phyloP scores from a whole-genome alignment of 225 moss, liverwort and hornwort species.

The Takakia lepidozioides region DNA sequence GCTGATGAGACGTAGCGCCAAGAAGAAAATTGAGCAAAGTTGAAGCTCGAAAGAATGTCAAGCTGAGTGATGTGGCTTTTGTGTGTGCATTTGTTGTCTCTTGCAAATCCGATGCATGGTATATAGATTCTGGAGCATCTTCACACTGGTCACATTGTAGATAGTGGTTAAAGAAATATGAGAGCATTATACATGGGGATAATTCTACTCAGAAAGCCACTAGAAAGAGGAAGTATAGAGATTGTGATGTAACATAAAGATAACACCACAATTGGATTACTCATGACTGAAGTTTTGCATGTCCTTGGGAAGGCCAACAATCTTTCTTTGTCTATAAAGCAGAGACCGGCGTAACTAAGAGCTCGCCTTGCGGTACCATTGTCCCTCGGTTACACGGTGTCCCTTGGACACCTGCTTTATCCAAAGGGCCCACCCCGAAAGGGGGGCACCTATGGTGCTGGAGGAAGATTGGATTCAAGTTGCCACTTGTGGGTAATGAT shows the following conservation, averaged over 20 bases:
- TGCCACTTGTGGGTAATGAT: too few species aligned
- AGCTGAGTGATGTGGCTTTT: not conserved
- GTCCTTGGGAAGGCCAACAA: not conserved
- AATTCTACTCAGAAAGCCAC: not conserved
- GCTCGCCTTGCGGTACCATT: too few species aligned
- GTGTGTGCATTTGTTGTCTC: not conserved
- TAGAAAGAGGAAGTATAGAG: not conserved
- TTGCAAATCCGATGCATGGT: not conserved
- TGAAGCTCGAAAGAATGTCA: too few species aligned
- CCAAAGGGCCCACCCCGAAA: too few species aligned
- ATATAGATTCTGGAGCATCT: slow-evolving; percentile 1
- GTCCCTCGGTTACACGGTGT: too few species aligned
- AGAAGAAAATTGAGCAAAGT: too few species aligned
- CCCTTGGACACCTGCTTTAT: too few species aligned
- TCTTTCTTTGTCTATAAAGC: not conserved
- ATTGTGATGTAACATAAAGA: not conserved
- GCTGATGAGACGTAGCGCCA: too few species aligned
- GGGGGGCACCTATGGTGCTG: too few species aligned
- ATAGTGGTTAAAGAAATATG: not conserved
- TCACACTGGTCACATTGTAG: not conserved
- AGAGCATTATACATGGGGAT: not conserved
- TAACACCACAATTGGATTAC: not conserved
- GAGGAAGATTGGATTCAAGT: too few species aligned
- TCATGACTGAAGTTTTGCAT: not conserved
- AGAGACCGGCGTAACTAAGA: too few species aligned